Evolutionary conservation across 2,329 filamentous ascomycete species (phyloP), one percentile per base, ranked within the genome.

Genomic region (Colletotrichum graminicola): DNA sequence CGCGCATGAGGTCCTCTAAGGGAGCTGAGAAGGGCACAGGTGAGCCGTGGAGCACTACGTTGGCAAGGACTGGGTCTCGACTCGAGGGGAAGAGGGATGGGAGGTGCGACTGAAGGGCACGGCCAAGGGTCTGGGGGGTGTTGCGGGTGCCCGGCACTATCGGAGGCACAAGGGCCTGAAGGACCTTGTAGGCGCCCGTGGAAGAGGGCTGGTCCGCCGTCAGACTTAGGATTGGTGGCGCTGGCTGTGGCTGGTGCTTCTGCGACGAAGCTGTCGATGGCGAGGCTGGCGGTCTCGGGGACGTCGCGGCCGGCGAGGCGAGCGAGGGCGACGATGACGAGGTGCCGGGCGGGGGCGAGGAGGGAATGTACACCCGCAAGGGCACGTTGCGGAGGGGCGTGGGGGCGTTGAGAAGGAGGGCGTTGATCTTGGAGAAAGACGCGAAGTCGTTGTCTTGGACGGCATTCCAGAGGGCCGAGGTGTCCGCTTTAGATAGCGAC

Each of bases 21-120:
- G 91, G 91, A 1, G 94, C 93, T 71, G 85, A 83, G 84, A 98
- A 92, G 1, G 96, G 95, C 70, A 97, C 88, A 0, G 90, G 87
- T 1, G 91, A 93, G 1, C 96, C 96, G 82, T 99, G 96, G 76
- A 98, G 82, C 8, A 98, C 87, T 2, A 93, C 93, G 70, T 93
- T 91, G 1, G 95, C 96, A 60, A 97, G 87, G 14, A 98, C 90
- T 0, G 94, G 92, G 78, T 94, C 95, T 67, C 94, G 87, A 75
- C 92, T 90, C 79, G 94, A 97, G 0, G 95, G 95, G 79, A 99
- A 99, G 29, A 99, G 83, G 63, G 88, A 88, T 0, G 95, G 95
- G 23, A 98, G 85, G 16, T 96, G 82, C 5, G 82, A 83, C 78
- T 94, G 92, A 67, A 98, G 86, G 0, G 93, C 94, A 55, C 90